Evolutionary conservation across 176 grass and related monocot genomes (phyloP).

Genomic region (Musa schizocarpa): DNA sequence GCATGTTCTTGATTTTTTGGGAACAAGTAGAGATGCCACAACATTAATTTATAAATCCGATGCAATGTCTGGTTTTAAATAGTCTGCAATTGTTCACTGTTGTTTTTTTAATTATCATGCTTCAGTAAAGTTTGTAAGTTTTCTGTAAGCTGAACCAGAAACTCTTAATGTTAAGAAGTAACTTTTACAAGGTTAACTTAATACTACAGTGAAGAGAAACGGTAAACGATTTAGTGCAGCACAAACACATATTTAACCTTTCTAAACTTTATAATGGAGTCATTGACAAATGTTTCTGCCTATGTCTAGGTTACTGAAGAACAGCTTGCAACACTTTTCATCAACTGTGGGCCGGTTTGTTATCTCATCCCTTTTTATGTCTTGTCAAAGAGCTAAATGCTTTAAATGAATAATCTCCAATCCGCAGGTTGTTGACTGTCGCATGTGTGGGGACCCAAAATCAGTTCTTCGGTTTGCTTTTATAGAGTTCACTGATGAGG

Average conservation of each 20-base stretch:
- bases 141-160: no score
- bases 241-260: no score
- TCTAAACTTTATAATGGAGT: no score
- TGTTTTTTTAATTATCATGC: no score
- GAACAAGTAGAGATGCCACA: no score
- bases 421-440: conserved; percentile 89
- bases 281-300: neutral
- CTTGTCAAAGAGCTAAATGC: neutral
- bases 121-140: no score
- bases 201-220: no score
- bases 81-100: no score
- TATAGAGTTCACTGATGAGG: conserved; percentile 99
- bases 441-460: conserved; percentile 96
- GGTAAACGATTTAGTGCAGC: neutral
- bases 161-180: no score
- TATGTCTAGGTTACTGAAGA: conserved; percentile 82
- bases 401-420: conserved; percentile 7
- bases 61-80: no score
- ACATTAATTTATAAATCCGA: no score
- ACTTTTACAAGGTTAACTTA: neutral
- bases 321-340: conserved; percentile 88
- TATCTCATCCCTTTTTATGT: conserved; percentile 7
- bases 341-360: conserved; percentile 74
- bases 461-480: conserved; percentile 99
- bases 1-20: no score